These are phyloP conservation scores for Rosa multiflora DNA, from an alignment of 306 rosid genomes.

Conservation along the genomic window DNA sequence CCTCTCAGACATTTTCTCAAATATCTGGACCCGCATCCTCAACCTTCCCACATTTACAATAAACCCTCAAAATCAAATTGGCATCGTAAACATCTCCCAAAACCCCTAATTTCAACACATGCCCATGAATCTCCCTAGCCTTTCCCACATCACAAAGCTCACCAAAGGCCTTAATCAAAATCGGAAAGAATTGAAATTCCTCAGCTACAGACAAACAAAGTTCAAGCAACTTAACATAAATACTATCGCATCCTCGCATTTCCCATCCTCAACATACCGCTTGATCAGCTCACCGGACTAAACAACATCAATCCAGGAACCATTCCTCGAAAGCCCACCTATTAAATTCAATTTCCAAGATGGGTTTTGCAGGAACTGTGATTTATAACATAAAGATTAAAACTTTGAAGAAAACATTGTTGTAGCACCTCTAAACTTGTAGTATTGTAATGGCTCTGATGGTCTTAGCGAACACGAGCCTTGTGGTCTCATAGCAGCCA, in stretches of 20 bases:
- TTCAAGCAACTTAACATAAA: slow-evolving; percentile 36
- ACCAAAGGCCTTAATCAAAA: slow-evolving; percentile 42
- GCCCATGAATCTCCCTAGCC: slow-evolving; percentile 40
- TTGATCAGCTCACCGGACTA: slow-evolving; percentile 14
- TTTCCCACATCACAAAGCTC: slow-evolving; percentile 23
- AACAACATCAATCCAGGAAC: neutral
- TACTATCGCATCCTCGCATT: slow-evolving; percentile 28
- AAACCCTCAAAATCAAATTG: slow-evolving; percentile 37
- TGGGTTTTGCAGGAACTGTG: slow-evolving; percentile 14
- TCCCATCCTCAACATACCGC: slow-evolving; percentile 26
- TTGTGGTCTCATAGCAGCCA: neutral
- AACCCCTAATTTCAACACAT: slow-evolving; percentile 36
- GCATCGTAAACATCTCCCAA: slow-evolving; percentile 35
- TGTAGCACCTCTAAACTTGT: neutral
- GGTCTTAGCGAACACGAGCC: neutral
- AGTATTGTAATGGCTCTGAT: neutral
- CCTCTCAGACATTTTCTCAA: slow-evolving; percentile 31
- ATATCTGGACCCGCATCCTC: slow-evolving; percentile 23
- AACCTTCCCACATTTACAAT: slow-evolving; percentile 29
- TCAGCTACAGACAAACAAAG: slow-evolving; percentile 24
- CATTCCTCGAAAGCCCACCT: neutral
- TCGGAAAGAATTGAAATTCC: slow-evolving; percentile 33
- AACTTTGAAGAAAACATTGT: slow-evolving; percentile 14
- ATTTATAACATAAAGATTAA: neutral
- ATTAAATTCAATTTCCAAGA: slow-evolving; percentile 5